Evolutionary conservation across 148 eudicot species (phyloP).

Genomic region (Dysphania ambrosioides): DNA sequence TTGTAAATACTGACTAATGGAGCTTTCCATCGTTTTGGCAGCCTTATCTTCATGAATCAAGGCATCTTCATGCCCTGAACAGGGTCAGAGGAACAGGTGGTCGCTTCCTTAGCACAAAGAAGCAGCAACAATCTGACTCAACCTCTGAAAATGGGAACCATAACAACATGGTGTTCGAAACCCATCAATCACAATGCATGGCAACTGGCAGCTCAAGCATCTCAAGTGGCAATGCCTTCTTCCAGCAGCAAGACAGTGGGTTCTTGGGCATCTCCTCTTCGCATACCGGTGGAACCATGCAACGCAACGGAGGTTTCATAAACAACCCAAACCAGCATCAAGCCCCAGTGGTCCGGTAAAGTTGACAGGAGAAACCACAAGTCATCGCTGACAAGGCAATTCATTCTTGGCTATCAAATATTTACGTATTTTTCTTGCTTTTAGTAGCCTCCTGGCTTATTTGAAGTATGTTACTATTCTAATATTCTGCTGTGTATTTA

Average conservation of each 20-base stretch:
- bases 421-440: background rate
- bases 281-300: slow-evolving; percentile 24
- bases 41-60: slow-evolving; percentile 98
- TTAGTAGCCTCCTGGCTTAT: background rate
- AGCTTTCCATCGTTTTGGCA: slow-evolving; percentile 29
- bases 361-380: slow-evolving; percentile 14
- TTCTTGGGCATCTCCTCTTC: slow-evolving; percentile 34
- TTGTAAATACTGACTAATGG: background rate
- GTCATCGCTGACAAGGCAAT: slow-evolving; percentile 52
- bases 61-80: slow-evolving; percentile 80
- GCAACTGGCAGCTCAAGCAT: slow-evolving; percentile 24
- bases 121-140: slow-evolving; percentile 35
- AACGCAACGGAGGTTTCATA: slow-evolving; percentile 30
- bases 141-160: slow-evolving; percentile 10
- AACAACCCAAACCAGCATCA: slow-evolving; percentile 36
- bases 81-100: slow-evolving; percentile 91
- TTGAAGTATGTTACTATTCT: slow-evolving; percentile 8
- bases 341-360: slow-evolving; percentile 53
- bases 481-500: background rate
- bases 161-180: slow-evolving; percentile 15
- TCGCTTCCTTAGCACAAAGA: slow-evolving; percentile 70
- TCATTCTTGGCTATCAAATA: slow-evolving; percentile 86
- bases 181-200: slow-evolving; percentile 25
- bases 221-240: slow-evolving; percentile 25
- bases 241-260: slow-evolving; percentile 38